Evolutionary conservation across 1,284 basidiomycete genomes (phyloP).

Genomic region (Thecaphora frezii): DNA sequence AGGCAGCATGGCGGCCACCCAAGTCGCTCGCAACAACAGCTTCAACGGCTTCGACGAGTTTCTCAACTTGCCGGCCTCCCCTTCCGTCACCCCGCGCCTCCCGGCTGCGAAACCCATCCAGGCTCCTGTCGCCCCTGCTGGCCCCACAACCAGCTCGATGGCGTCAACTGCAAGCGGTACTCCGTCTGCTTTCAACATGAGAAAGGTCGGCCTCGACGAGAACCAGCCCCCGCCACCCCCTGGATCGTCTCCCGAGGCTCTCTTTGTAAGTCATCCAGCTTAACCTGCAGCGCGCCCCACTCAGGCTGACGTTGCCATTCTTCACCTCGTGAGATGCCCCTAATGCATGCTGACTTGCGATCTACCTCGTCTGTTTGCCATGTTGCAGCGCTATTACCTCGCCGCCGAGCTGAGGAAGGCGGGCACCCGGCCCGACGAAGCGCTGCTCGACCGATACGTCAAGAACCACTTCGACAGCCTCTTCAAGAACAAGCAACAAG

Average conservation of each 20-base stretch:
- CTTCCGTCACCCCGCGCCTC: conserved; percentile 18
- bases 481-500: conserved; percentile 29
- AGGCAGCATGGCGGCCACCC: conserved; percentile 41
- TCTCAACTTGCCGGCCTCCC: conserved; percentile 38
- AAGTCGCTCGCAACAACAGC: conserved; percentile 35
- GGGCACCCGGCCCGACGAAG: conserved; percentile 44
- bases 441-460: conserved; percentile 49
- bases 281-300: too few relatives aligned
- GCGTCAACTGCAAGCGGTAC: conserved; percentile 1
- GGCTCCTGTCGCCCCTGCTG: neutral
- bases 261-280: conserved; percentile 25
- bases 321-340: too few relatives aligned
- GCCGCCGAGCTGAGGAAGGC: conserved; percentile 48
- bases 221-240: conserved; percentile 41
- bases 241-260: conserved; percentile 38
- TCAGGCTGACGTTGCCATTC: too few relatives aligned
- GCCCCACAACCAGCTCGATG: conserved; percentile 2
- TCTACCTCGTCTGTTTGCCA: neutral
- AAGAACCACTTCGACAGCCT: conserved; percentile 51
- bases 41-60: conserved; percentile 35
- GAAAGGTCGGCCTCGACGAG: conserved; percentile 38
- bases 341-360: neutral
- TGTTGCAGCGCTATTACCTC: conserved; percentile 49
- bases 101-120: conserved; percentile 1
- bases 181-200: conserved; percentile 27